These are phyloP conservation scores for Berberis vulgaris DNA, from an alignment of 164 flowering plant genomes.

Conservation along the genomic window DNA sequence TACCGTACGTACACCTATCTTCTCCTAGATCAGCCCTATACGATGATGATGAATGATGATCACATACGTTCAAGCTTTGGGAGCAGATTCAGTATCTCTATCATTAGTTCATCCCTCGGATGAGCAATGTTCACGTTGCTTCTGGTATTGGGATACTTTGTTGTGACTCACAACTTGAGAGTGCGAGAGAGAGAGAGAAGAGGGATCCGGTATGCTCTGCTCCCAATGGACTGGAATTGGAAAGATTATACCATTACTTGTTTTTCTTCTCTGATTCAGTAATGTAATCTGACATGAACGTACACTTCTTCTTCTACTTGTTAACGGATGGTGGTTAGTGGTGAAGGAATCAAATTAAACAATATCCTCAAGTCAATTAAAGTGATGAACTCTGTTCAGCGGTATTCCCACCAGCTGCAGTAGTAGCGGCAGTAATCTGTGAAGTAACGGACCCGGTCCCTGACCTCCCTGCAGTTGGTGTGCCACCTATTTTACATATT, in stretches of 20 bases:
- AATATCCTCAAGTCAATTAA: conserved; percentile 7
- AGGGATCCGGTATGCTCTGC: too few relatives aligned
- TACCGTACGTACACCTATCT: conserved; percentile 15
- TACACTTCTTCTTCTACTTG: conserved; percentile 1
- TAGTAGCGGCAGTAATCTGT: conserved; percentile 20
- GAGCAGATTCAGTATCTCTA: background rate
- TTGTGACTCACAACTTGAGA: too few relatives aligned
- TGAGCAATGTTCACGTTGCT: too few relatives aligned
- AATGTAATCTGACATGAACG: too few relatives aligned
- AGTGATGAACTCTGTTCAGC: conserved; percentile 36
- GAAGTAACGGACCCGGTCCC: conserved; percentile 23
- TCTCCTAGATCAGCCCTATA: conserved; percentile 22
- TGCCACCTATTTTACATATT: conserved; percentile 14
- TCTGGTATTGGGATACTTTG: too few relatives aligned
- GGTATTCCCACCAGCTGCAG: conserved; percentile 1
- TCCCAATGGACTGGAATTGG: too few relatives aligned
- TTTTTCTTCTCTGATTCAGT: background rate
- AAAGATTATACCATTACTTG: background rate
- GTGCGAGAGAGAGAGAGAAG: too few relatives aligned
- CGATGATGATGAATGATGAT: conserved; percentile 12
- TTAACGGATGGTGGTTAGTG: background rate
- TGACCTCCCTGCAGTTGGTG: conserved; percentile 14
- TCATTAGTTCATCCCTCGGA: background rate
- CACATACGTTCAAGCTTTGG: background rate
- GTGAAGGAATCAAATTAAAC: background rate